Base-by-base conservation (phyloP, 2,329 filamentous ascomycete species). In the Colletotrichum liaoningense region DNA sequence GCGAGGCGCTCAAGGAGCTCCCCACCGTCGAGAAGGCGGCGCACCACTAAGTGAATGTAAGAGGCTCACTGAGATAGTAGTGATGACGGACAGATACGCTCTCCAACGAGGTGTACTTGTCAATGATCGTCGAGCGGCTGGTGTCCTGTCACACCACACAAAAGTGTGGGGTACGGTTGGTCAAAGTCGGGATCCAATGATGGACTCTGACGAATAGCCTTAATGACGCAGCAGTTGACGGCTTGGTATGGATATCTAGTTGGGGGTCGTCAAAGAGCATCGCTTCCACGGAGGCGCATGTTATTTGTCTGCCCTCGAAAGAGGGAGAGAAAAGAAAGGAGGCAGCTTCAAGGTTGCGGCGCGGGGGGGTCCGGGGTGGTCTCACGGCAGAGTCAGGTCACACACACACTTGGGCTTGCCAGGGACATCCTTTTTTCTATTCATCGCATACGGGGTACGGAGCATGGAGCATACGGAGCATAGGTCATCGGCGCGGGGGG, bases 1-100 rank as follows among this genome's bases (percentile, higher is more conserved):
- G 91, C 75, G 92, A 95, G 80, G 92, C 96, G 16, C 88, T 98
- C 79, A 87, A 89, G 77, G 95, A 98, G 83, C 88, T 99, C 66
- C 95, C 95, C 2, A 91, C 79, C 28, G 83, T 81, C n/a, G 80
- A 82, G 75, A 82, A 83, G 77, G 77, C 82, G 54, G 77, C 80
- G 57, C 81, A 78, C 33, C 84, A 85, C 77, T 86, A 80, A 78
- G 63, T 16, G 5, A 26, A 22, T 7, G n/a, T 24, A 35, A 35
- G 35, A 30, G 55, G 55, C 56, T 26, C 9, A 16, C 28, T 30
- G 7, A 22, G 54, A 49, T 46, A 5, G 52, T 62, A 28, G 22
- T 28, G 58, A 16, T 16, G 19, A 57, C 24, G 19, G 46, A 49
- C 42, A 11, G 11, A 26, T 9, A 19, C 56, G 19, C 4, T 26